A percentile compares a stretch with the other conserved stretches of the same genome.
Conservation (phyloP, 1,284 basidiomycete species). For the Ceratobasidium sp. region DNA sequence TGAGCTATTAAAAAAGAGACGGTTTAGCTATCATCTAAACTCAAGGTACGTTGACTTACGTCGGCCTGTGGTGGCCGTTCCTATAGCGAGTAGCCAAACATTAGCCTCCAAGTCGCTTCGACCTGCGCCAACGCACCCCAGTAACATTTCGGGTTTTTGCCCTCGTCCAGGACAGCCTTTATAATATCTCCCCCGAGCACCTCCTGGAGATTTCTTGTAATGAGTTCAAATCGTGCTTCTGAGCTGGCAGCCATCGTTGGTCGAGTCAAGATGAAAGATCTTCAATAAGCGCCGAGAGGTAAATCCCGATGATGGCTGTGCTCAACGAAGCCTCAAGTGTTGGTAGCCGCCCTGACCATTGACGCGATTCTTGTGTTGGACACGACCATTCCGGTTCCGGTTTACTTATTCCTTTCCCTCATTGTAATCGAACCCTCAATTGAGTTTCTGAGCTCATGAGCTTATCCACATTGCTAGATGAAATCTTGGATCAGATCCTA, state of each 20-base stretch:
- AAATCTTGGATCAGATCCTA: too few relatives aligned
- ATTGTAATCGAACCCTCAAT: too few relatives aligned
- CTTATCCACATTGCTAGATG: too few relatives aligned
- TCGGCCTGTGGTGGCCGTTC: conserved; percentile 91
- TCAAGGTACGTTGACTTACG: conserved; percentile 61
- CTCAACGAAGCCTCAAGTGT: too few relatives aligned
- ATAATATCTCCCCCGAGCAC: conserved; percentile 87
- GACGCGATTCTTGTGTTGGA: too few relatives aligned
- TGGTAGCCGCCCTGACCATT: too few relatives aligned
- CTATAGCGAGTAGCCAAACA: conserved; percentile 53
- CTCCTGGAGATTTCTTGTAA: conserved; percentile 88
- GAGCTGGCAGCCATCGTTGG: conserved; percentile 31
- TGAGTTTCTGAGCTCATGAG: too few relatives aligned
- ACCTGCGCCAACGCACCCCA: conserved; percentile 69
- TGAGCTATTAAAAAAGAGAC: conserved; percentile 66
- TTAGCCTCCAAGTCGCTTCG: conserved; percentile 20
- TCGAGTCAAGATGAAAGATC: conserved; percentile 27
- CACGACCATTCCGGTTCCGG: too few relatives aligned
- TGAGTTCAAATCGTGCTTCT: conserved; percentile 80
- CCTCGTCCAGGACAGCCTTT: conserved; percentile 82
- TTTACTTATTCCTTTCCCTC: too few relatives aligned
- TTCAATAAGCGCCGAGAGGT: conserved; percentile 12
- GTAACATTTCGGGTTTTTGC: conserved; percentile 79
- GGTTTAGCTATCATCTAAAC: conserved; percentile 3
- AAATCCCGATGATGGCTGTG: neutral